Conservation (phyloP, 1,284 basidiomycete species). For the Leccinum angustisporum region DNA sequence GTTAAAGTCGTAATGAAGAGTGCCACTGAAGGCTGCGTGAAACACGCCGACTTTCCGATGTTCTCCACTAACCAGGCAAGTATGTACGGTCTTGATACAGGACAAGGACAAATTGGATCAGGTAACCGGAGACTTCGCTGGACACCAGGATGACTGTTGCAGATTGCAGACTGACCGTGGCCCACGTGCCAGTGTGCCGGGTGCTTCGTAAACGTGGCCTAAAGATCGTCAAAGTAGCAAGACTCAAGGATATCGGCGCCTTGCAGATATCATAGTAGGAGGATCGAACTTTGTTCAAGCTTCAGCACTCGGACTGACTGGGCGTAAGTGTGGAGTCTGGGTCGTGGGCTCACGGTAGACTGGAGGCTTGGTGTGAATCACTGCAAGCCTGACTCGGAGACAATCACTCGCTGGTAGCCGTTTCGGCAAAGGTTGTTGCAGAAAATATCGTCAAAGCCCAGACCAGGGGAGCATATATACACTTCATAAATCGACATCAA, state of each 20-base stretch:
- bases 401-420: background rate
- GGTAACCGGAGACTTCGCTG: too few relatives aligned
- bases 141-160: too few relatives aligned
- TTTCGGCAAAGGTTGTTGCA: background rate
- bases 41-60: constrained; percentile 7
- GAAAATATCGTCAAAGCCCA: background rate
- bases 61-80: constrained; percentile 1
- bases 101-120: too few relatives aligned
- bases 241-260: too few relatives aligned
- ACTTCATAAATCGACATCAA: constrained; percentile 10
- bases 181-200: too few relatives aligned
- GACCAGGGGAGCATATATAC: background rate
- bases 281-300: background rate
- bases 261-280: background rate
- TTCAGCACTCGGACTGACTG: background rate
- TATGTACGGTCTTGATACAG: constrained; percentile 1
- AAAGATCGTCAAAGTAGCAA: too few relatives aligned
- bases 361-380: background rate
- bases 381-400: too few relatives aligned
- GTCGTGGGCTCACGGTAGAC: background rate
- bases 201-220: too few relatives aligned
- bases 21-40: constrained; percentile 12
- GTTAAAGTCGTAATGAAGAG: constrained; percentile 3
- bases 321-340: background rate
- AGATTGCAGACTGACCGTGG: too few relatives aligned